phyloP scores from a whole-genome alignment of 768 basidiomycete species.

The Podaxis carcinomalis region DNA sequence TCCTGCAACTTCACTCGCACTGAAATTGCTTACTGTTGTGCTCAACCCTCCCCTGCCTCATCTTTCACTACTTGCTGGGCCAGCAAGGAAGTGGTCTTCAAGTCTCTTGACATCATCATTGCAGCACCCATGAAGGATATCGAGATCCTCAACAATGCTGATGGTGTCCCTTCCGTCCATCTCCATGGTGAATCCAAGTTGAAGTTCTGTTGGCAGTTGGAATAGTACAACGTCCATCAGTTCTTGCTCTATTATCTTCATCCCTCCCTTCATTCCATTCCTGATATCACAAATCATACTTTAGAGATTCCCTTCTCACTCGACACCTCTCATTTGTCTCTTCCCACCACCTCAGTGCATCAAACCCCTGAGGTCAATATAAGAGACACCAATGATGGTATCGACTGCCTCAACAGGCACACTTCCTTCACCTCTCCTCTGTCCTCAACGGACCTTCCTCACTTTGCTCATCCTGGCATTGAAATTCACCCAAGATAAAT shows the following conservation, averaged over 20 bases:
- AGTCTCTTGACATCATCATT: conserved; percentile 85
- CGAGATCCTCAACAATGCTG: conserved; percentile 78
- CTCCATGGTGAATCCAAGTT: conserved; percentile 78
- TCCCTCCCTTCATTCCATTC: too few relatives aligned
- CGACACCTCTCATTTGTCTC: too few relatives aligned
- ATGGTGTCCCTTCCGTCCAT: conserved; percentile 72
- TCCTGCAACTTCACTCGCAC: conserved; percentile 88
- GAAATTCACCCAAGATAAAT: conserved; percentile 91
- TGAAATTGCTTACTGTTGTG: conserved; percentile 81
- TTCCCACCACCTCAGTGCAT: too few relatives aligned
- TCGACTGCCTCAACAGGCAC: conserved; percentile 20
- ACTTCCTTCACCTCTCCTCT: conserved; percentile 77
- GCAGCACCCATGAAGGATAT: conserved; percentile 98
- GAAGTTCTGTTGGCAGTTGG: too few relatives aligned
- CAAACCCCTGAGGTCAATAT: too few relatives aligned
- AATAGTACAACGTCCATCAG: too few relatives aligned
- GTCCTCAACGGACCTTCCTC: conserved; percentile 80
- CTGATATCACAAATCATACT: too few relatives aligned
- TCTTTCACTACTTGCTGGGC: conserved; percentile 98
- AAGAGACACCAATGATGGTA: too few relatives aligned
- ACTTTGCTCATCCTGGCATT: conserved; percentile 85
- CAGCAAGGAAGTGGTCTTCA: conserved; percentile 97
- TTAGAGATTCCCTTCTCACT: too few relatives aligned
- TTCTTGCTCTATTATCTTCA: too few relatives aligned
- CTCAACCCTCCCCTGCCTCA: conserved; percentile 79